phyloP scores from a whole-genome alignment of 352 stramenopile genomes.

The Phytophthora rubi region DNA sequence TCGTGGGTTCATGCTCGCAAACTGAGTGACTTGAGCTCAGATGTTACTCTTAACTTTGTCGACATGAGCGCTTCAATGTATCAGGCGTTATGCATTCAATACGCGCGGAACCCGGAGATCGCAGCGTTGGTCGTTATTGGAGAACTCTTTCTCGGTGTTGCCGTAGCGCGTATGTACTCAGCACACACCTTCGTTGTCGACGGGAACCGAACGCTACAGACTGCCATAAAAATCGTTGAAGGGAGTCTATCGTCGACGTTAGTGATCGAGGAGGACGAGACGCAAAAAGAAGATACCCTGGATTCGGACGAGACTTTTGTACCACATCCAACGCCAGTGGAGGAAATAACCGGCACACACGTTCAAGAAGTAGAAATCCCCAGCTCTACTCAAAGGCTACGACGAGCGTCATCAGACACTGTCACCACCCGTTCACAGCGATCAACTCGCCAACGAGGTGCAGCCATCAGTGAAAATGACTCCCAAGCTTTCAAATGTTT shows the following conservation, averaged over 20 bases:
- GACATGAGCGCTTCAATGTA: conserved; percentile 44
- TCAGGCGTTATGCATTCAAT: conserved; percentile 41
- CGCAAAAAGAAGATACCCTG: conserved; percentile 3
- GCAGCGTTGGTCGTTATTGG: conserved; percentile 29
- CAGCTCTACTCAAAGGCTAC: neutral
- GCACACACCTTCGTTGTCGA: conserved; percentile 40
- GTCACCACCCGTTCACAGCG: neutral
- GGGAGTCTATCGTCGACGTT: conserved; percentile 18
- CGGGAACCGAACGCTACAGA: conserved; percentile 30
- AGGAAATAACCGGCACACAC: neutral
- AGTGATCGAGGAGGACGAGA: conserved; percentile 13
- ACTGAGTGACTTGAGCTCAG: conserved; percentile 46
- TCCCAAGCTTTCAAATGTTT: neutral
- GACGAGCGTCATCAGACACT: conserved; percentile 9
- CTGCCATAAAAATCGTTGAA: conserved; percentile 42
- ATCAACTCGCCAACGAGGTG: neutral
- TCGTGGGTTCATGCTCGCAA: conserved; percentile 41
- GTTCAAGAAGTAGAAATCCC: neutral
- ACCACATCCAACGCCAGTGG: neutral
- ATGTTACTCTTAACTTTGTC: conserved; percentile 54
- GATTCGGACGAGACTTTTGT: neutral
- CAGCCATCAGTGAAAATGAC: neutral
- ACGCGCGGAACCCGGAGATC: conserved; percentile 12
- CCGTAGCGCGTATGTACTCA: conserved; percentile 35
- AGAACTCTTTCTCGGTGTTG: conserved; percentile 31